Base-by-base conservation (phyloP, 352 stramenopile genomes). In the Globisporangium rhizosaccharum region DNA sequence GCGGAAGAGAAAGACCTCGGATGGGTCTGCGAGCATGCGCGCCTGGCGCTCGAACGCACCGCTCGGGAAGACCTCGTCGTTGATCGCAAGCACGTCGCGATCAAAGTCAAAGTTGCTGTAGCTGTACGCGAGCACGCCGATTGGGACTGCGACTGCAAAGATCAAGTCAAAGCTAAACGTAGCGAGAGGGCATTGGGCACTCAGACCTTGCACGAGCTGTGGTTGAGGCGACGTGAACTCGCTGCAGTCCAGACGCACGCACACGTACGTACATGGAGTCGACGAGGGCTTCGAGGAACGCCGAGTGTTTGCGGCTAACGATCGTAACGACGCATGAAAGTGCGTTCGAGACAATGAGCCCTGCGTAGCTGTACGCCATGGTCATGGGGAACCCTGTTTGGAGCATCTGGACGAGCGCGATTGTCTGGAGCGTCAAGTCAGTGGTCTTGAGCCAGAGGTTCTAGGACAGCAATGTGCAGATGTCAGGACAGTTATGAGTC, bases 51-150 rank as follows among this genome's bases (percentile, higher is more conserved):
- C 42, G 17, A 93, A 57, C 66, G 63, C 78, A 51, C 75, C 79
- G 15, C 73, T 83, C 2, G 81, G 89, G 63, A 77, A 76, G 77
- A 93, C 47, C 5, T 90, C 68, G 18, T 86, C 75, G 36, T 79
- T 82, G 65, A 53, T 17, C 49, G 6, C 49, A 10, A 53, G 49
- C 20, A 48, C 17, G 7, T 25, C 6, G 15, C 42, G 42, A 17
- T 48, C 42, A 15, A 48, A 48, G 15, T 23, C 7, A 10, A 48
- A 48, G 42, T 48, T 20, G 14, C 15, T 48, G 42, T 20, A 48
- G 42, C 17, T 20, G 42, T 48, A 48, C 17, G 42, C 42, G 7
- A 48, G 42, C 42, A 48, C 20, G 6, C 6, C 42, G 42, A n/a
- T 23, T 17, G 42, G 42, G 17, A 6, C 15, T 25, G 17, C 42